A percentile compares a stretch with the other conserved stretches of the same genome.
Evolutionary conservation across 2,329 filamentous ascomycete species (phyloP).

Genomic region (Diaporthe humulicola): DNA sequence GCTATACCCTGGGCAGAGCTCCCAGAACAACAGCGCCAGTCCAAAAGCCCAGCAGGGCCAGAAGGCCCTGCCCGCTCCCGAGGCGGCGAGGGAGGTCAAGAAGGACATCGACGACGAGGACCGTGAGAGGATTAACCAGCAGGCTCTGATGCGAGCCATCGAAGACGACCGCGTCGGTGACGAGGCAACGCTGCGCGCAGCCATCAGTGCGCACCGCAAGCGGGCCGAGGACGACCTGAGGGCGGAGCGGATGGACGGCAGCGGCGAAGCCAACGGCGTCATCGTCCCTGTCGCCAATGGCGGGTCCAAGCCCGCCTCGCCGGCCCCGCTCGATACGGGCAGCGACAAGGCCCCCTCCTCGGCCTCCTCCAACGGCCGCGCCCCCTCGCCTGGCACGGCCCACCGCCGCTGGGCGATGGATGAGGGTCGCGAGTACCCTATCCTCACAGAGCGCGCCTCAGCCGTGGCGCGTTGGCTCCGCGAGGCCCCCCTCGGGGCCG

Average conservation of each 20-base stretch:
- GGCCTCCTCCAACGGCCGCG: not conserved
- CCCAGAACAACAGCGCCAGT: not conserved
- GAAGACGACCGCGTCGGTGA: constrained; percentile 77
- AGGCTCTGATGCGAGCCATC: constrained; percentile 76
- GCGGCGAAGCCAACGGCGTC: constrained; percentile 32
- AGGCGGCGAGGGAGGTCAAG: constrained; percentile 67
- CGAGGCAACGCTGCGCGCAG: constrained; percentile 74
- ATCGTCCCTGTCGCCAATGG: constrained; percentile 20
- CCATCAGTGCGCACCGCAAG: constrained; percentile 72
- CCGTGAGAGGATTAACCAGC: constrained; percentile 69
- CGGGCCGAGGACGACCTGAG: constrained; percentile 67
- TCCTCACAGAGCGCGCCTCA: constrained; percentile 77
- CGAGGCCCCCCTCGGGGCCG: constrained; percentile 62
- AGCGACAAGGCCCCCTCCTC: constrained; percentile 13
- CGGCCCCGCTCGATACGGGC: not conserved
- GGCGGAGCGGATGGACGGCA: constrained; percentile 41
- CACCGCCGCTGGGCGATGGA: constrained; percentile 73
- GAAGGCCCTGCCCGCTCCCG: constrained; percentile 42
- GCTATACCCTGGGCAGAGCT: constrained; percentile 47
- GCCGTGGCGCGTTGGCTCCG: constrained; percentile 78
- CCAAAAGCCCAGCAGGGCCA: constrained; percentile 49
- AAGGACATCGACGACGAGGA: constrained; percentile 24
- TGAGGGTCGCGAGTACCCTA: constrained; percentile 76
- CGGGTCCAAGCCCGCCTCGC: not conserved
- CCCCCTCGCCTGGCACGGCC: constrained; percentile 27